These are phyloP conservation scores for Hypoxylon sp. DNA, from an alignment of 2,329 filamentous ascomycete species.

Conservation along the genomic window DNA sequence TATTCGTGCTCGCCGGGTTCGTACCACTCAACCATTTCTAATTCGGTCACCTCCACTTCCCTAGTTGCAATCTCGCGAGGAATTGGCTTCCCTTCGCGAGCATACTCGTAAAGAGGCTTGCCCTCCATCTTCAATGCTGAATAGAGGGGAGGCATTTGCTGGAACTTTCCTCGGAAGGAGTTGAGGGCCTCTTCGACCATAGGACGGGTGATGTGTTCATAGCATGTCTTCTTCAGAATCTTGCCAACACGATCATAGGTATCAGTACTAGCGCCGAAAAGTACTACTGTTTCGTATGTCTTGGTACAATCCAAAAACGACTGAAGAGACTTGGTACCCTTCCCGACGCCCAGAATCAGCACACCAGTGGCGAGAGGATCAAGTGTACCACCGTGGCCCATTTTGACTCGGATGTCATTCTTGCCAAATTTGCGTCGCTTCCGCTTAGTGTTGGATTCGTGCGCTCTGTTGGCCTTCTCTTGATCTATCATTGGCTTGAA, in stretches of 20 bases:
- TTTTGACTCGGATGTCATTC: conserved; percentile 81
- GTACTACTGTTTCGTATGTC: conserved; percentile 87
- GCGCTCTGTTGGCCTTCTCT: conserved; percentile 69
- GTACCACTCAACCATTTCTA: conserved; percentile 88
- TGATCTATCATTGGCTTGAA: conserved; percentile 84
- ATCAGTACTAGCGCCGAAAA: conserved; percentile 94
- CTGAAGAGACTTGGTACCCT: conserved; percentile 85
- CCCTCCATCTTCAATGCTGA: conserved; percentile 94
- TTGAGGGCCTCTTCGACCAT: conserved; percentile 82
- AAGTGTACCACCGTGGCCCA: conserved; percentile 95
- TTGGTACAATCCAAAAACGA: conserved; percentile 91
- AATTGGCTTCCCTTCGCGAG: conserved; percentile 87
- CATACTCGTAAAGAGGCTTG: conserved; percentile 96
- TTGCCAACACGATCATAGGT: conserved; percentile 91
- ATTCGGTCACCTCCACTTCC: conserved; percentile 80
- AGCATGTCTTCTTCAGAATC: conserved; percentile 80
- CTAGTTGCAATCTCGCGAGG: conserved; percentile 87
- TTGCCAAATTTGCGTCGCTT: conserved; percentile 71
- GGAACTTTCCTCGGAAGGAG: conserved; percentile 83
- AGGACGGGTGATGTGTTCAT: conserved; percentile 85
- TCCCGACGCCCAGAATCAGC: conserved; percentile 88
- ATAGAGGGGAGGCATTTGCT: conserved; percentile 93
- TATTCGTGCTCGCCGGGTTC: conserved; percentile 85
- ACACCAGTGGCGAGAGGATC: conserved; percentile 96
- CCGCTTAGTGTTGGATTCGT: conserved; percentile 72